Base-by-base conservation (phyloP, 2,329 filamentous ascomycete genomes). In the Paecilomyces variotii region DNA sequence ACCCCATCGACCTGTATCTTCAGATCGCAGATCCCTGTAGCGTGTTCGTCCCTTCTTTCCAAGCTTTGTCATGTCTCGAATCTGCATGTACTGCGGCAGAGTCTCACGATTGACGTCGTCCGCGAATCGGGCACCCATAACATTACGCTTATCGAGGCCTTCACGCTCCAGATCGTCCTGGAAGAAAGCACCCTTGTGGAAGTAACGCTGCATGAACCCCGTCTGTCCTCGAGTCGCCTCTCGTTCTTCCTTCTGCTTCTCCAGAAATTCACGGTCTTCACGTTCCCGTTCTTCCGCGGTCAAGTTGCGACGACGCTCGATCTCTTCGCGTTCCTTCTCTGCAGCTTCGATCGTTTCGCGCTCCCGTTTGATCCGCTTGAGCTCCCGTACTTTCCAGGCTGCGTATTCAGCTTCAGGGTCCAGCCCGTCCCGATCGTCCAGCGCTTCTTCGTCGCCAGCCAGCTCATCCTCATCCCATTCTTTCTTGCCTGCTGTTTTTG, bases 121-220 rank as follows among this genome's bases (percentile, higher is more conserved):
- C 55, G 83, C 86, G 65, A 94, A 95, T 55, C 84, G 80, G 1
- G 87, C 84, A 12, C 92, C 92, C 85, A 96, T 96, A 63, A 97
- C 81, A 70, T 97, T 90, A 53, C 94, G 82, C 69, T 87, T 83
- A 62, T 89, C 86, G 53, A 97, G 79, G 0, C 90, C 90, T 62
- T 89, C 85, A 14, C 85, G 85, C 65, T 87, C 85, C 56, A 87
- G 82, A 66, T 95, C 89, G 56, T 92, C 90, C 64, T 88, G 89
- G 79, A 90, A 97, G 78, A 97, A 99, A 14, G 94, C 94, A 54
- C 94, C 94, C 77, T 92, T 93, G 80, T 99, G 94, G 75, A 90
- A 92, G 78, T 97, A 99, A 71, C 92, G 91, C 70, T 97, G 92
- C 89, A 97, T 90, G 73, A 86, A 97, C 1, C 84, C 84, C 81